A percentile compares a stretch with the other conserved stretches of the same genome.
These are phyloP conservation scores for Neurospora sp. DNA, from an alignment of 495 filamentous ascomycete species.

Conservation along the genomic window DNA sequence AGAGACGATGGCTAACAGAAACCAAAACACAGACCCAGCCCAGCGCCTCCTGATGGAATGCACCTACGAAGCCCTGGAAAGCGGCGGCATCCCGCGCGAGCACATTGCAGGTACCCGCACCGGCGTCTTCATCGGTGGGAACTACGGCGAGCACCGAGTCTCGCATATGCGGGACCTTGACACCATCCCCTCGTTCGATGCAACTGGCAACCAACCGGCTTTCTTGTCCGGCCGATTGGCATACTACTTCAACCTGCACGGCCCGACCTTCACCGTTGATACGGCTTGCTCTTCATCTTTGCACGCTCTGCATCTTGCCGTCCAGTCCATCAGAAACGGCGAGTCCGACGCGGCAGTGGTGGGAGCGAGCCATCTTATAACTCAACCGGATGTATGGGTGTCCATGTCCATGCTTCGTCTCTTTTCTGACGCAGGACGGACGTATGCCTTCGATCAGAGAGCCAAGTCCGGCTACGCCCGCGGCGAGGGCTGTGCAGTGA, in stretches of 20 bases:
- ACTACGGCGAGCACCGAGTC: slow-evolving; percentile 27
- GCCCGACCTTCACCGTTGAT: slow-evolving; percentile 60
- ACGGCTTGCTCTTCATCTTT: slow-evolving; percentile 77
- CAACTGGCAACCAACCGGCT: slow-evolving; percentile 31
- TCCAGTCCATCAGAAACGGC: slow-evolving; percentile 58
- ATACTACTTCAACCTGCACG: slow-evolving; percentile 42
- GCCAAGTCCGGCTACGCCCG: slow-evolving; percentile 35
- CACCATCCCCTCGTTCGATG: slow-evolving; percentile 28
- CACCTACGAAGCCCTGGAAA: slow-evolving; percentile 39
- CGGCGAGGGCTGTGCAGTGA: slow-evolving; percentile 31
- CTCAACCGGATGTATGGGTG: slow-evolving; percentile 32
- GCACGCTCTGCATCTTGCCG: slow-evolving; percentile 55
- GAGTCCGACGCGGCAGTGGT: slow-evolving; percentile 37
- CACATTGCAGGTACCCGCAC: slow-evolving; percentile 32
- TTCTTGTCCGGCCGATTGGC: slow-evolving; percentile 48
- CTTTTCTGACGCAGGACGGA: slow-evolving; percentile 28
- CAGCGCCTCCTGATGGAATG: slow-evolving; percentile 47
- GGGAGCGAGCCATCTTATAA: slow-evolving; percentile 33
- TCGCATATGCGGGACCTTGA: slow-evolving; percentile 31
- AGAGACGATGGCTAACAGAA: not conserved
- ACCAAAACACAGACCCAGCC: slow-evolving; percentile 34
- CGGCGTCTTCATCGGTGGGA: slow-evolving; percentile 35
- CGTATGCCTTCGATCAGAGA: slow-evolving; percentile 31
- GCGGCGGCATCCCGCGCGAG: slow-evolving; percentile 37
- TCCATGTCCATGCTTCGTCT: slow-evolving; percentile 26